A percentile compares a stretch with the other conserved stretches of the same genome.
phyloP scores from a whole-genome alignment of 129 eudicot species.

The Cynara cardunculus region DNA sequence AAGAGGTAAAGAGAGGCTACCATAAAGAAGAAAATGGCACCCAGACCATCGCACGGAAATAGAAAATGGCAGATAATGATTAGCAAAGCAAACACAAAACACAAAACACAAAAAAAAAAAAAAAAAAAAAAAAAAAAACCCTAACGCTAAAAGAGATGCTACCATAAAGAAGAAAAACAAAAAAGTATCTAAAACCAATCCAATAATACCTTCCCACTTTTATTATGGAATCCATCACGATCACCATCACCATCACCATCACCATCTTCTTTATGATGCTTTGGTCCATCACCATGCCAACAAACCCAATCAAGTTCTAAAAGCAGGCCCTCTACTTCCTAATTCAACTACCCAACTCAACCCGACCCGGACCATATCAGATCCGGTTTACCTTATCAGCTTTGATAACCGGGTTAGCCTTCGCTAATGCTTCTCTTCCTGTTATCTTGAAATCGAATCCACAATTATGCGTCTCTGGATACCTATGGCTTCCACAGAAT shows the following conservation, averaged over 20 bases:
- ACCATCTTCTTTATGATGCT: background rate
- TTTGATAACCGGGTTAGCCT: slow-evolving; percentile 68
- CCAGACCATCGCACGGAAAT: background rate
- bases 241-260: background rate
- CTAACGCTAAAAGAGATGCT: background rate
- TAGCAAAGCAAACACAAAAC: background rate
- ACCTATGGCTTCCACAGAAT: slow-evolving; percentile 76
- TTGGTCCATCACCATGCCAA: background rate
- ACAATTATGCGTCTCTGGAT: slow-evolving; percentile 66
- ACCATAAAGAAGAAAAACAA: background rate
- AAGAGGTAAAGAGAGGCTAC: no score
- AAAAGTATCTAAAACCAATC: background rate
- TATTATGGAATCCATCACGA: slow-evolving; percentile 10
- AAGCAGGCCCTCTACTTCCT: background rate
- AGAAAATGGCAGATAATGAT: background rate
- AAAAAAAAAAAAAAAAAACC: no score
- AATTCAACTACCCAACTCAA: background rate
- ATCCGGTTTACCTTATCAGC: slow-evolving; percentile 62
- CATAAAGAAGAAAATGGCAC: no score
- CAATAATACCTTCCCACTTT: slow-evolving; percentile 19
- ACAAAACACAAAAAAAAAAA: no score
- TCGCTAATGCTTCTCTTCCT: slow-evolving; percentile 46
- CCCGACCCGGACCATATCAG: background rate
- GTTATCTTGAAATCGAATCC: slow-evolving; percentile 51
- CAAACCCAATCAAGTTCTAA: background rate